phyloP scores from a whole-genome alignment of 345 rosid species.

The Hevea brasiliensis region DNA sequence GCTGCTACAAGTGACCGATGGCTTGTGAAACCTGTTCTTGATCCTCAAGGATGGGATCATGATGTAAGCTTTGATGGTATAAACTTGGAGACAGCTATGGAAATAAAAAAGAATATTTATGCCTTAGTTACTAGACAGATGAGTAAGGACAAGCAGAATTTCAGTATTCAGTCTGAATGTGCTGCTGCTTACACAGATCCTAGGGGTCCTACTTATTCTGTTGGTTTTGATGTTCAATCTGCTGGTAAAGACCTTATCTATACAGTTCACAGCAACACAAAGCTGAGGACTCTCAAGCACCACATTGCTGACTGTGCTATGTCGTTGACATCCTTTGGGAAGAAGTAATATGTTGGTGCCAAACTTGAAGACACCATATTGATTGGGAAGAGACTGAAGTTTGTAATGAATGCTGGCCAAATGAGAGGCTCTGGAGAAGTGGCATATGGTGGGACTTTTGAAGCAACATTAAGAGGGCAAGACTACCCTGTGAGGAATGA shows the following conservation, averaged over 20 bases:
- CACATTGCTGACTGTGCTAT: slow-evolving; percentile 64
- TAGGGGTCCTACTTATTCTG: slow-evolving; percentile 49
- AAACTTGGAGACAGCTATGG: slow-evolving; percentile 68
- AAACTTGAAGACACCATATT: slow-evolving; percentile 74
- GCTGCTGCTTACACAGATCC: slow-evolving; percentile 55
- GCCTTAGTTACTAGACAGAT: slow-evolving; percentile 66
- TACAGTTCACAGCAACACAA: slow-evolving; percentile 57
- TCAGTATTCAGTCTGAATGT: slow-evolving; percentile 75
- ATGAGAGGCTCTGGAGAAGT: slow-evolving; percentile 58
- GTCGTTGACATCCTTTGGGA: slow-evolving; percentile 57
- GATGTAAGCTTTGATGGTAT: slow-evolving; percentile 93
- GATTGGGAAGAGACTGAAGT: slow-evolving; percentile 70
- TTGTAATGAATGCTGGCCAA: slow-evolving; percentile 62
- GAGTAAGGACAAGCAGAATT: slow-evolving; percentile 75
- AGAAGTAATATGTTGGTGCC: slow-evolving; percentile 63
- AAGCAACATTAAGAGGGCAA: slow-evolving; percentile 69
- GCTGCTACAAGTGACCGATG: slow-evolving; percentile 55
- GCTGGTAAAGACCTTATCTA: slow-evolving; percentile 70
- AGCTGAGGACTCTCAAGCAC: slow-evolving; percentile 57
- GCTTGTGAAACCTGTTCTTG: slow-evolving; percentile 78
- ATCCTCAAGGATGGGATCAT: slow-evolving; percentile 95
- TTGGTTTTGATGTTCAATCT: slow-evolving; percentile 77
- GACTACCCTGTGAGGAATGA: slow-evolving; percentile 79
- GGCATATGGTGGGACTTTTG: slow-evolving; percentile 75
- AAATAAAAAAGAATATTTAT: slow-evolving; percentile 45